phyloP scores from a whole-genome alignment of 2,329 filamentous ascomycete genomes.

The Teratosphaeria viscida region DNA sequence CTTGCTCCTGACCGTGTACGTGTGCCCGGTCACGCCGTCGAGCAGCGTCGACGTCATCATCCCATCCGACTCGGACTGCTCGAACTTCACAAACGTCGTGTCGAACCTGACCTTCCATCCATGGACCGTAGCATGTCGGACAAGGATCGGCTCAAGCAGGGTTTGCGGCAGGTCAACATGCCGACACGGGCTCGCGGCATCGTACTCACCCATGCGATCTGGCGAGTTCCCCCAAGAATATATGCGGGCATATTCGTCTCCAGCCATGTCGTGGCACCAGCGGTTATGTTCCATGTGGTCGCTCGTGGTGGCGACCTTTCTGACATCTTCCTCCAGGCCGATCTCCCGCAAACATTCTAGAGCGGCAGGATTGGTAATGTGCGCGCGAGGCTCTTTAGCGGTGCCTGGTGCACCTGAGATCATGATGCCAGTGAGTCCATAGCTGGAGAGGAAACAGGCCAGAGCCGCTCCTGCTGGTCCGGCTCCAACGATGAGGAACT shows the following conservation, averaged over 20 bases:
- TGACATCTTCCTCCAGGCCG: constrained; percentile 30
- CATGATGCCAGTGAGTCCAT: constrained; percentile 42
- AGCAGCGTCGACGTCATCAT: constrained; percentile 27
- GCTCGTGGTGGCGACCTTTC: constrained; percentile 22
- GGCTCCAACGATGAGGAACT: constrained; percentile 24
- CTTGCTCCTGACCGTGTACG: constrained; percentile 41
- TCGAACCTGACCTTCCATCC: constrained; percentile 34
- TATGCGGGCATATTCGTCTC: constrained; percentile 35
- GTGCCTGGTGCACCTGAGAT: constrained; percentile 41
- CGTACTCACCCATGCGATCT: constrained; percentile 30
- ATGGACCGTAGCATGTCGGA: constrained; percentile 26
- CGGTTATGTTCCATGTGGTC: constrained; percentile 31
- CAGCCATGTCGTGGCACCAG: constrained; percentile 36
- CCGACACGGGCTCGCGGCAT: constrained; percentile 31
- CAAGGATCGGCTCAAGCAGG: constrained; percentile 34
- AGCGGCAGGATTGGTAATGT: constrained; percentile 51
- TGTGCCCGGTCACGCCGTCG: constrained; percentile 25
- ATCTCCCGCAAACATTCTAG: constrained; percentile 41
- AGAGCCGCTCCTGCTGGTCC: constrained; percentile 26
- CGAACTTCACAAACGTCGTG: constrained; percentile 26
- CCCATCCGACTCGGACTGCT: constrained; percentile 11
- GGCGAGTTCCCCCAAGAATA: constrained; percentile 35
- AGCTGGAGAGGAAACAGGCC: constrained; percentile 23
- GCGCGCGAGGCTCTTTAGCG: constrained; percentile 48
- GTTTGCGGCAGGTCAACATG: constrained; percentile 36